These are phyloP conservation scores for Phytophthora uliginosa DNA, from an alignment of 352 stramenopile species.

Conservation along the genomic window DNA sequence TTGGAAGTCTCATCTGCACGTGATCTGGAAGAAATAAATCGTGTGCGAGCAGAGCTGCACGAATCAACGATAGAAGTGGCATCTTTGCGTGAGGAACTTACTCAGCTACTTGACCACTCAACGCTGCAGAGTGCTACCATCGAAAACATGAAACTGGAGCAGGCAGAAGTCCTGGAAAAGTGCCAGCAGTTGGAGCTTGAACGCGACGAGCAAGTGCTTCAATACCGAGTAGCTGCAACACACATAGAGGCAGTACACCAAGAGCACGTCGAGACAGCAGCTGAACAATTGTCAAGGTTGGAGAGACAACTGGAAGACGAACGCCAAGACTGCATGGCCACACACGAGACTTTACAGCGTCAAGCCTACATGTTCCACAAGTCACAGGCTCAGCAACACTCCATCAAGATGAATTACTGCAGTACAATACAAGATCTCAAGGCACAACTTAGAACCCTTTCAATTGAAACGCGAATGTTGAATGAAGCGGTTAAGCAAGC, in stretches of 20 bases:
- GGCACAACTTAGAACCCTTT: constrained; percentile 6
- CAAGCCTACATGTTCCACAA: constrained; percentile 21
- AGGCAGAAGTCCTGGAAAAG: constrained; percentile 3
- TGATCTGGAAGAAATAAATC: constrained; percentile 25
- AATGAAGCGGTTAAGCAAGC: neutral
- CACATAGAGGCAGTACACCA: constrained; percentile 7
- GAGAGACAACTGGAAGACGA: constrained; percentile 25
- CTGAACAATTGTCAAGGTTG: neutral
- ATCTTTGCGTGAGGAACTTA: constrained; percentile 31
- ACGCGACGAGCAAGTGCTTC: constrained; percentile 15
- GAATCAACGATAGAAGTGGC: constrained; percentile 29
- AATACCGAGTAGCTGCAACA: neutral
- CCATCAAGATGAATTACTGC: constrained; percentile 22
- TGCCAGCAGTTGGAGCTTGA: constrained; percentile 15
- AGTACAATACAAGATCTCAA: constrained; percentile 25
- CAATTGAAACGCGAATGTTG: constrained; percentile 1
- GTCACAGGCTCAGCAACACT: constrained; percentile 20
- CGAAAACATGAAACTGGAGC: constrained; percentile 19
- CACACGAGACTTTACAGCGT: constrained; percentile 25
- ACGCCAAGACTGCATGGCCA: constrained; percentile 15
- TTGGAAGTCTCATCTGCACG: constrained; percentile 6
- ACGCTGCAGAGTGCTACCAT: constrained; percentile 31
- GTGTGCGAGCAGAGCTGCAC: constrained; percentile 31
- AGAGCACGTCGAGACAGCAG: neutral
- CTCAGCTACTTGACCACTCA: constrained; percentile 31